These are phyloP conservation scores for Xylaria sp. DNA, from an alignment of 2,329 filamentous ascomycete genomes.

Conservation along the genomic window DNA sequence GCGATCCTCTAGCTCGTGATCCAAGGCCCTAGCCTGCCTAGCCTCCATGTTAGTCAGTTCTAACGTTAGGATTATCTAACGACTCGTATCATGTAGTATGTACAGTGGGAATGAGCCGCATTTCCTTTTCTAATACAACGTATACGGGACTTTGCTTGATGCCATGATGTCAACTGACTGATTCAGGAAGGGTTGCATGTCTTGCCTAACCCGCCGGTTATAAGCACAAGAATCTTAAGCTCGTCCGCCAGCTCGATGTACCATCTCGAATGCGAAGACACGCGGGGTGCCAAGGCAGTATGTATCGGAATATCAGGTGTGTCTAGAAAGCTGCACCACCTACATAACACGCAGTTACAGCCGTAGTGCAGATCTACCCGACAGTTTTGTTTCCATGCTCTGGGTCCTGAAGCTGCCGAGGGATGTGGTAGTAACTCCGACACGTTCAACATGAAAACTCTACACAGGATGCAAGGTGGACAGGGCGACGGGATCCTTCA, in stretches of 20 bases:
- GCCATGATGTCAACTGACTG: neutral
- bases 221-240: no score
- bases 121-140: neutral
- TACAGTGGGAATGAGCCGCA: neutral
- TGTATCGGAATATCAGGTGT: neutral
- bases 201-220: no score
- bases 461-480: no score
- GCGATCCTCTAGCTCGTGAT: conserved; percentile 6
- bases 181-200: no score
- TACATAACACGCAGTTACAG: no score
- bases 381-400: no score
- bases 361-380: neutral
- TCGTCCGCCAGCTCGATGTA: no score
- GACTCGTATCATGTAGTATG: neutral
- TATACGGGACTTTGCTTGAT: neutral
- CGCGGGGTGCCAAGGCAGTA: neutral
- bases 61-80: neutral
- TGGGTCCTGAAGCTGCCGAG: no score
- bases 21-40: neutral
- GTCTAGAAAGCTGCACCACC: no score
- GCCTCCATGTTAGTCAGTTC: neutral
- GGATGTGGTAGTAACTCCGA: neutral
- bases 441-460: no score
- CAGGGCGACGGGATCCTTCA: no score
- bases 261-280: neutral